Evolutionary conservation across 441 rosid genomes (phyloP), one percentile per base, ranked within the genome.

Genomic region (Sinapis alba): DNA sequence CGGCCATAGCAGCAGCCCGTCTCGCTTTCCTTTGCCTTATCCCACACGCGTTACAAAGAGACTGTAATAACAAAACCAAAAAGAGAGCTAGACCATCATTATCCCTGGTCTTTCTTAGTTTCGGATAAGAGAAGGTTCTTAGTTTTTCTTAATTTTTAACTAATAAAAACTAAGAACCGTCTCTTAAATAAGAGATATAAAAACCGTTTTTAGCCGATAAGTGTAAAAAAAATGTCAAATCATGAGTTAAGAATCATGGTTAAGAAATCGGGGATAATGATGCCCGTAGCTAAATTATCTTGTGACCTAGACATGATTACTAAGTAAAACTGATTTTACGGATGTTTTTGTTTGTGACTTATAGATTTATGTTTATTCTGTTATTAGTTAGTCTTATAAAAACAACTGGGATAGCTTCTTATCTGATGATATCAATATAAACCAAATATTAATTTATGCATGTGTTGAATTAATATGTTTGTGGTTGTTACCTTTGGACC

Each of bases 1-100:
- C 91, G 0, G 88, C 96, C 3, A 90, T 88, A 85, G 88, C 75
- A 85, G 88, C 75, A 13, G 97, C 96, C 69, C 91, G 59, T 59
- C 94, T 86, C 12, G 97, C 98, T 82, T 93, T 93, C 78, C 98
- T 87, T 78, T 89, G 98, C 61, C 98, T 83, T 59, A 93, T 93
- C 30, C 98, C 97, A 38, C 98, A 93, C 1, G 98, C 98, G 79
- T 93, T 93, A 84, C 98, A 93, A 8, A 93, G 96, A 2, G 97
- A 84, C 97, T 91, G 89, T 69, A 64, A 62, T 19, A 62, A 34
- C 10, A 20, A 61, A 62, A 53, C 21, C 15, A 36, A 12, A 15
- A 11, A 1, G 8, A 5, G 32, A 12, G 61, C 24, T 36, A n/a
- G n/a, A n/a, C n/a, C n/a, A n/a, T n/a, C n/a, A n/a, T n/a, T n/a